Evolutionary conservation across 2,329 filamentous ascomycete genomes (phyloP).

Genomic region (Tothia fuscella): DNA sequence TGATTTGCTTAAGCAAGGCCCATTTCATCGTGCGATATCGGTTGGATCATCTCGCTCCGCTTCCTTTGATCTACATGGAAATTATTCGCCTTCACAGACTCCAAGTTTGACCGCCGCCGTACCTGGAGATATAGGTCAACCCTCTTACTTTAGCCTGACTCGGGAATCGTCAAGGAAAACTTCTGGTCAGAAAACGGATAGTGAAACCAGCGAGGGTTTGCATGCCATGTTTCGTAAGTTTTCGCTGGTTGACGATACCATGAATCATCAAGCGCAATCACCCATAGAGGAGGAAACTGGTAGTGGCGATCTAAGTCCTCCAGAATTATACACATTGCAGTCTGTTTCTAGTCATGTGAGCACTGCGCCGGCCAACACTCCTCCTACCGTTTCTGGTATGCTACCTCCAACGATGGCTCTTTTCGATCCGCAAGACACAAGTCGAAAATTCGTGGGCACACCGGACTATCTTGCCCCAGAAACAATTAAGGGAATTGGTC

Average conservation of each 20-base stretch:
- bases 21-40: constrained; percentile 78
- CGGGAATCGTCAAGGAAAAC: constrained; percentile 49
- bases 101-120: constrained; percentile 77
- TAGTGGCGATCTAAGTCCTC: constrained; percentile 55
- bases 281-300: constrained; percentile 66
- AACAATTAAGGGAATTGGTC: constrained; percentile 86
- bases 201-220: constrained; percentile 76
- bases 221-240: constrained; percentile 73
- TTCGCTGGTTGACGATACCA: constrained; percentile 49
- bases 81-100: constrained; percentile 70
- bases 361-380: constrained; percentile 46
- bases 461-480: constrained; percentile 95
- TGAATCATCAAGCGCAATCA: constrained; percentile 37
- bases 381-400: too few species aligned
- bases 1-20: constrained; percentile 83
- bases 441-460: constrained; percentile 87
- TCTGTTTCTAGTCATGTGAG: constrained; percentile 42
- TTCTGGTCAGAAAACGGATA: constrained; percentile 82
- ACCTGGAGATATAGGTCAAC: constrained; percentile 57
- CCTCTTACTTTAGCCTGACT: constrained; percentile 82
- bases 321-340: constrained; percentile 61
- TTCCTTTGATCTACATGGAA: constrained; percentile 77
- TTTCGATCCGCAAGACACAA: constrained; percentile 90
- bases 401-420: constrained; percentile 83
- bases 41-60: constrained; percentile 84